Percentiles rank a stretch among this genome's conserved stretches.
These are phyloP conservation scores for Ogataea sp. DNA, from an alignment of 805 yeast species.

Conservation along the genomic window DNA sequence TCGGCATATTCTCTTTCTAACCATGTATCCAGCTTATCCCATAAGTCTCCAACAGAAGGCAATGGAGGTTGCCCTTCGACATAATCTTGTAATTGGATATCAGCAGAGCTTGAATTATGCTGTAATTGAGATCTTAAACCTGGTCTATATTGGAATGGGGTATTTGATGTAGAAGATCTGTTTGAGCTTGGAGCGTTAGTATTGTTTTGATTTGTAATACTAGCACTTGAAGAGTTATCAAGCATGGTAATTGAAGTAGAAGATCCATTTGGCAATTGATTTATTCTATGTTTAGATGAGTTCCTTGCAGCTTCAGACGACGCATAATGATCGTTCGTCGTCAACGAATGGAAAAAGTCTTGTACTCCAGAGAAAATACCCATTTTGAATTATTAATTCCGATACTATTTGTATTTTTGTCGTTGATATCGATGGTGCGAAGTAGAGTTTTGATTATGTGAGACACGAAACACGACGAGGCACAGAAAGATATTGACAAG, in stretches of 20 bases:
- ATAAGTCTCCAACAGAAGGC: slow-evolving; percentile 67
- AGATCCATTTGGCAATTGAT: slow-evolving; percentile 12
- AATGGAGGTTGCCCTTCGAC: slow-evolving; percentile 40
- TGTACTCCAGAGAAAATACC: slow-evolving; percentile 24
- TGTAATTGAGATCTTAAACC: slow-evolving; percentile 29
- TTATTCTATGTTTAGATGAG: slow-evolving; percentile 5
- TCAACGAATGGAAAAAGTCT: slow-evolving; percentile 35
- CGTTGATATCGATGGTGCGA: neutral
- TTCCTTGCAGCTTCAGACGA: slow-evolving; percentile 31
- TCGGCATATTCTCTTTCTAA: slow-evolving; percentile 72
- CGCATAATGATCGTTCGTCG: slow-evolving; percentile 55
- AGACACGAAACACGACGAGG: no score
- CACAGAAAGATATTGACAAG: no score
- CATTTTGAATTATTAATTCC: no score
- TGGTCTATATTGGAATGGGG: slow-evolving; percentile 35
- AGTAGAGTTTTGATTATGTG: no score
- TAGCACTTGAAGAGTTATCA: slow-evolving; percentile 23
- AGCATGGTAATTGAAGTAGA: slow-evolving; percentile 22
- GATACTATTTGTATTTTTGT: neutral
- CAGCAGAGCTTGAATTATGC: slow-evolving; percentile 32
- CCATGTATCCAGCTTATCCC: slow-evolving; percentile 90
- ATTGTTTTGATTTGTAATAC: slow-evolving; percentile 33
- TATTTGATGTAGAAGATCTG: slow-evolving; percentile 28
- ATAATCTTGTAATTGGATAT: slow-evolving; percentile 42
- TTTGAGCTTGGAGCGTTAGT: slow-evolving; percentile 14